phyloP scores from a whole-genome alignment of 106 monocot species.

The Allium fistulosum region DNA sequence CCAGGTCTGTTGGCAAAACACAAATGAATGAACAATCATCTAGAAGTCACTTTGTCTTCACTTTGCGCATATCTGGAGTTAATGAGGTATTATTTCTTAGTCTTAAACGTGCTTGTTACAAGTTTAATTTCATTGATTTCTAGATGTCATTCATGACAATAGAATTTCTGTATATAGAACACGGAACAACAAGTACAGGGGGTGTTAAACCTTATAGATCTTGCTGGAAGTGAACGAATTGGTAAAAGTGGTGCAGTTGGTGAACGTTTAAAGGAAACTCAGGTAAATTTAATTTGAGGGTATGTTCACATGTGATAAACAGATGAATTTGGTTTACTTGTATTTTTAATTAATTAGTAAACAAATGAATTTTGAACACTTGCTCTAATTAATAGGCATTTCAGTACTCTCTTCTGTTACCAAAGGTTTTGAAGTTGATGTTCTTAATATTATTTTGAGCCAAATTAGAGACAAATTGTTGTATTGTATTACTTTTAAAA shows the following conservation, averaged over 20 bases:
- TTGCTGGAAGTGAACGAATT: conserved; percentile 92
- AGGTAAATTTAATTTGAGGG: conserved; percentile 24
- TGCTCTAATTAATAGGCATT: too few species aligned
- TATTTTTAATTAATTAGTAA: too few species aligned
- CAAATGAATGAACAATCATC: conserved; percentile 96
- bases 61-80: conserved; percentile 64
- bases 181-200: conserved; percentile 95
- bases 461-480: background rate
- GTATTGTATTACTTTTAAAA: background rate
- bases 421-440: too few species aligned
- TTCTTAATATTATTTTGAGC: too few species aligned
- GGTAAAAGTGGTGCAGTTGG: conserved; percentile 86
- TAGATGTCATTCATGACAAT: too few species aligned
- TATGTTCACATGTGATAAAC: background rate
- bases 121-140: too few species aligned
- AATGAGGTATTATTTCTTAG: conserved; percentile 49
- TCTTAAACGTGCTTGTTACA: too few species aligned
- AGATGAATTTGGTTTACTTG: too few species aligned
- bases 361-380: too few species aligned
- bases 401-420: too few species aligned
- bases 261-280: conserved; percentile 89
- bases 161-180: conserved; percentile 17
- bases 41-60: conserved; percentile 92
- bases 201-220: conserved; percentile 84
- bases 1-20: conserved; percentile 83